Percentiles rank a stretch among this genome's conserved stretches.
phyloP scores from a whole-genome alignment of 2,329 filamentous ascomycete genomes.

The Elsinoe batatas region DNA sequence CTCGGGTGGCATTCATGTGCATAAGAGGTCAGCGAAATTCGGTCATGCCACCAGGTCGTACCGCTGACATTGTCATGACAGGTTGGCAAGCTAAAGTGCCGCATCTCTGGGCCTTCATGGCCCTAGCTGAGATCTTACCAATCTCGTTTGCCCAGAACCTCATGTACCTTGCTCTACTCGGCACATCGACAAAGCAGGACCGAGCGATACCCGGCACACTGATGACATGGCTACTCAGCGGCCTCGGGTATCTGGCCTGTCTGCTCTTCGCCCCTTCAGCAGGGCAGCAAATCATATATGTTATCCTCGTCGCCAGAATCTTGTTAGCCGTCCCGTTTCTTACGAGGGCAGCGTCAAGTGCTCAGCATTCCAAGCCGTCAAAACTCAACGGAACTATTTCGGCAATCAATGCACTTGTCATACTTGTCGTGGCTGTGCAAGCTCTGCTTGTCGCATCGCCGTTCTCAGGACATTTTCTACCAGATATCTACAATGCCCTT shows the following conservation, averaged over 20 bases:
- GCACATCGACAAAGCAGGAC: conserved; percentile 12
- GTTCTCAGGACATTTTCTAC: background rate
- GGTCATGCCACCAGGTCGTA: background rate
- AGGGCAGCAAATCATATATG: conserved; percentile 16
- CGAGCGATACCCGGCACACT: background rate
- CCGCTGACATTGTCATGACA: conserved; percentile 10
- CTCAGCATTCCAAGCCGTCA: background rate
- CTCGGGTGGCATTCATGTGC: conserved; percentile 23
- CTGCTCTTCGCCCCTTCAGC: conserved; percentile 16
- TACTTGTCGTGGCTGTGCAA: background rate
- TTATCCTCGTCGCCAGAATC: conserved; percentile 20
- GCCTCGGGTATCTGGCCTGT: conserved; percentile 15
- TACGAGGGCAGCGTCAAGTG: conserved; percentile 3
- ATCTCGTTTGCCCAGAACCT: conserved; percentile 27
- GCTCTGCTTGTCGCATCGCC: conserved; percentile 9
- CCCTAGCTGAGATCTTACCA: conserved; percentile 27
- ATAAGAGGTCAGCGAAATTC: conserved; percentile 18
- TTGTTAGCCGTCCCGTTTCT: conserved; percentile 20
- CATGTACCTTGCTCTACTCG: conserved; percentile 25
- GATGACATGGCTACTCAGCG: conserved; percentile 10
- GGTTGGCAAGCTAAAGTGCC: conserved; percentile 21
- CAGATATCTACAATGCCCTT: conserved; percentile 10
- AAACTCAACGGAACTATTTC: background rate
- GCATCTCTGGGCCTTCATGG: conserved; percentile 26
- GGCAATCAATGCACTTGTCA: background rate